phyloP scores from a whole-genome alignment of 345 rosid genomes.

The Cardamine resedifolia region DNA sequence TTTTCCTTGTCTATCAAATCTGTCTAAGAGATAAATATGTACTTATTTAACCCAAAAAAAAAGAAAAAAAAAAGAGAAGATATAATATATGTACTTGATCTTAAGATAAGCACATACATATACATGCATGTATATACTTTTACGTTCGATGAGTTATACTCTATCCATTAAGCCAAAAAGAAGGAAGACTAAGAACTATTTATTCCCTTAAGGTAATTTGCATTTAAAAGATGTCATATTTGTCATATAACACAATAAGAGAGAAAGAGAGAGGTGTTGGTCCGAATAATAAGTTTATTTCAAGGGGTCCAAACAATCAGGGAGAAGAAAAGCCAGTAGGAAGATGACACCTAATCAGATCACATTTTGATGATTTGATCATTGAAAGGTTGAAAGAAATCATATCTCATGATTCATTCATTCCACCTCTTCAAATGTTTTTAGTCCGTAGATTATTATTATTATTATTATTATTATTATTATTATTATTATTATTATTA shows the following conservation, averaged over 20 bases:
- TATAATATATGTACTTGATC: conserved; percentile 4
- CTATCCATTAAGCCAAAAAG: conserved; percentile 9
- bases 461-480: too few species aligned
- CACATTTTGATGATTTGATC: conserved; percentile 7
- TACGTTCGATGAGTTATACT: conserved; percentile 7
- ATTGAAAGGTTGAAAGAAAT: conserved; percentile 4
- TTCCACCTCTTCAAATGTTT: conserved; percentile 12
- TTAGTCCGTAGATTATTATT: neutral
- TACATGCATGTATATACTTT: neutral
- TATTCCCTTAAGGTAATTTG: neutral
- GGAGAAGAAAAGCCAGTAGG: conserved; percentile 17
- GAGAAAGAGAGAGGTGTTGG: conserved; percentile 18
- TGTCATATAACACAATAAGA: neutral
- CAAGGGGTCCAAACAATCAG: conserved; percentile 20
- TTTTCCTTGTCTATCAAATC: neutral
- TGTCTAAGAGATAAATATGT: conserved; percentile 7
- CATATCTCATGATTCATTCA: conserved; percentile 12
- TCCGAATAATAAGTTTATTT: conserved; percentile 4
- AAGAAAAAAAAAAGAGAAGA: too few species aligned
- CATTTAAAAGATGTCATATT: neutral
- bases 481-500: too few species aligned
- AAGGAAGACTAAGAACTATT: neutral
- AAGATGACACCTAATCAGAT: conserved; percentile 12
- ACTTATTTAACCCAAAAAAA: too few species aligned
- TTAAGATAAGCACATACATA: neutral